Conservation (phyloP, 2,329 filamentous ascomycete genomes). For the Arthrocladium fulminans region DNA sequence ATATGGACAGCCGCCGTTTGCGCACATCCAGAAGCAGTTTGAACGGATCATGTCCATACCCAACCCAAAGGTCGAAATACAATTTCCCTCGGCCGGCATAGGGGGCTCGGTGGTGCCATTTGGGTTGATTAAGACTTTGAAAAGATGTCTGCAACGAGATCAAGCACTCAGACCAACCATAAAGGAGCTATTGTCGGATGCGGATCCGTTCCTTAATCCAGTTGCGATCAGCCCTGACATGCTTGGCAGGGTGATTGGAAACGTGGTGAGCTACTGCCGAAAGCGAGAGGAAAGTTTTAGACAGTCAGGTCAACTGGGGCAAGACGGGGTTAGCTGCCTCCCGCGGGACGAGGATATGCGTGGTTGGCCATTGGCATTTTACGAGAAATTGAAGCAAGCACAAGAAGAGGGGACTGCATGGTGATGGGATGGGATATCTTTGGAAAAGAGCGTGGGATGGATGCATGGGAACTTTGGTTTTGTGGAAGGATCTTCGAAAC, state of each 20-base stretch:
- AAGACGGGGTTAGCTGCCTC: slow-evolving; percentile 31
- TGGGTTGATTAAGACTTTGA: slow-evolving; percentile 47
- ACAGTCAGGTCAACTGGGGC: slow-evolving; percentile 15
- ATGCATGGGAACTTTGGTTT: neutral
- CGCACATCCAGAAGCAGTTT: slow-evolving; percentile 80
- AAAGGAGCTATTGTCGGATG: slow-evolving; percentile 46
- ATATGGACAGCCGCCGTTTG: slow-evolving; percentile 92
- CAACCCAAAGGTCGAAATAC: slow-evolving; percentile 41
- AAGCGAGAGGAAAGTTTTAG: slow-evolving; percentile 20
- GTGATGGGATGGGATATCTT: slow-evolving; percentile 9
- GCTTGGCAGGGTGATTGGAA: slow-evolving; percentile 50
- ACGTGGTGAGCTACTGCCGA: slow-evolving; percentile 52
- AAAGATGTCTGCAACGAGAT: slow-evolving; percentile 51
- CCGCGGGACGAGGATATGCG: slow-evolving; percentile 49
- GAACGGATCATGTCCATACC: slow-evolving; percentile 58
- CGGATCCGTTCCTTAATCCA: slow-evolving; percentile 51
- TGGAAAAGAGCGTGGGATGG: neutral
- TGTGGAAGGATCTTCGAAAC: neutral
- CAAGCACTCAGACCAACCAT: slow-evolving; percentile 49
- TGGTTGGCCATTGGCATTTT: slow-evolving; percentile 41
- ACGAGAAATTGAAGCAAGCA: slow-evolving; percentile 39
- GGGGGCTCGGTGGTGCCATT: slow-evolving; percentile 45
- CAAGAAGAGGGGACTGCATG: slow-evolving; percentile 32
- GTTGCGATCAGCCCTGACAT: slow-evolving; percentile 50
- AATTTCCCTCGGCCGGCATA: slow-evolving; percentile 38